Evolutionary conservation across 2,329 filamentous ascomycete species (phyloP).

Genomic region (Fusarium sp.): DNA sequence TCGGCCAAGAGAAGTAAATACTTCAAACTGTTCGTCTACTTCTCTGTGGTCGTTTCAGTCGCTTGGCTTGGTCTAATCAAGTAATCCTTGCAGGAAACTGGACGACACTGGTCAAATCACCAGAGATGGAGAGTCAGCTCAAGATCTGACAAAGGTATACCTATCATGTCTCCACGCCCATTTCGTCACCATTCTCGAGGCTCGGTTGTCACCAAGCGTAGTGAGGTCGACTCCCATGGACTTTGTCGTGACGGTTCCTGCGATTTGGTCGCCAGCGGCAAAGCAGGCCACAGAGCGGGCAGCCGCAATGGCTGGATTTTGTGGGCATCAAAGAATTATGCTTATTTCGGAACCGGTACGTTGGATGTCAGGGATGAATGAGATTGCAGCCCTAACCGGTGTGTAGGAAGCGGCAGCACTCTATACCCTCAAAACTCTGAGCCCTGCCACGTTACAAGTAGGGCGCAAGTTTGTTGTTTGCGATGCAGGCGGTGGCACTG

Average conservation of each 20-base stretch:
- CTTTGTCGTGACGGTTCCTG: constrained; percentile 67
- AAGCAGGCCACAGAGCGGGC: constrained; percentile 60
- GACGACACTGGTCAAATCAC: constrained; percentile 46
- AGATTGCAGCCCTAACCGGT: constrained; percentile 20
- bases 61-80: constrained; percentile 19
- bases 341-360: constrained; percentile 61
- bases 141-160: constrained; percentile 54
- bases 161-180: constrained; percentile 60
- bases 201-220: constrained; percentile 54
- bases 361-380: not conserved
- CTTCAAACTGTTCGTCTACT: constrained; percentile 60
- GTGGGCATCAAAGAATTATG: constrained; percentile 54
- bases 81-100: constrained; percentile 44
- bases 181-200: constrained; percentile 56
- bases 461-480: constrained; percentile 63
- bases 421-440: constrained; percentile 58
- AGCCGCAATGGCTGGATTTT: constrained; percentile 52
- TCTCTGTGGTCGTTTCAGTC: not conserved
- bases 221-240: constrained; percentile 59
- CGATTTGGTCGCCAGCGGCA: constrained; percentile 67
- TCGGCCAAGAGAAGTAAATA: constrained; percentile 52
- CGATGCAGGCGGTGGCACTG: constrained; percentile 65
- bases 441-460: constrained; percentile 53
- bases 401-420: constrained; percentile 61
- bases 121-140: constrained; percentile 49